Evolutionary conservation across 1,284 basidiomycete species (phyloP).

Genomic region (Uromyces viciae-fabae): DNA sequence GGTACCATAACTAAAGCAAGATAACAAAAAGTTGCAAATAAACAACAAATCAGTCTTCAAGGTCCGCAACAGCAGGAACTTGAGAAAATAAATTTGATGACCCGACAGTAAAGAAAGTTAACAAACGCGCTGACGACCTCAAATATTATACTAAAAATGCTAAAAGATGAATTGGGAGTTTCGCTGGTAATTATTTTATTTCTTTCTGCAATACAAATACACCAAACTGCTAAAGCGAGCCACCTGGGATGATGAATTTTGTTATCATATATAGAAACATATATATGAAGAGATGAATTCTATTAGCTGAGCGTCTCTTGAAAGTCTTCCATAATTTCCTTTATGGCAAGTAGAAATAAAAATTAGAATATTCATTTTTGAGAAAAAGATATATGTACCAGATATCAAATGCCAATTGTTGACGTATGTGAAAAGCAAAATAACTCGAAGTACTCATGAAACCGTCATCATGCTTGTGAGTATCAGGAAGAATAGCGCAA

Average conservation of each 20-base stretch:
- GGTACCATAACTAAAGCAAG: conserved; percentile 85
- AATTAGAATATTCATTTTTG: too few relatives aligned
- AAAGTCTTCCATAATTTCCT: too few relatives aligned
- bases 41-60: conserved; percentile 41
- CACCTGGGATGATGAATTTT: conserved; percentile 51
- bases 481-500: background rate
- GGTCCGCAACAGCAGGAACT: background rate
- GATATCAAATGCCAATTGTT: conserved; percentile 52
- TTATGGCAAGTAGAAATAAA: too few relatives aligned
- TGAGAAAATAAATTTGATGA: background rate
- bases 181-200: conserved; percentile 48
- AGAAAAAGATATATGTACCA: conserved; percentile 10
- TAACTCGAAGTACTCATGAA: conserved; percentile 48
- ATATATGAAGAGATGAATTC: background rate
- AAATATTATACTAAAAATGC: conserved; percentile 37
- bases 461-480: too few relatives aligned
- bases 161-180: conserved; percentile 52
- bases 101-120: background rate
- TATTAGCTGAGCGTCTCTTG: too few relatives aligned
- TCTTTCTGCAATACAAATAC: conserved; percentile 54
- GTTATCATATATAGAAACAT: conserved; percentile 43
- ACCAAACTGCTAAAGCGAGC: conserved; percentile 54
- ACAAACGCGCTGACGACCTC: conserved; percentile 37
- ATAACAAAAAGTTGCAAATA: conserved; percentile 62
- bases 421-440: conserved; percentile 52